Evolutionary conservation across 1,284 basidiomycete genomes (phyloP).

Genomic region (Malassezia cuniculi): DNA sequence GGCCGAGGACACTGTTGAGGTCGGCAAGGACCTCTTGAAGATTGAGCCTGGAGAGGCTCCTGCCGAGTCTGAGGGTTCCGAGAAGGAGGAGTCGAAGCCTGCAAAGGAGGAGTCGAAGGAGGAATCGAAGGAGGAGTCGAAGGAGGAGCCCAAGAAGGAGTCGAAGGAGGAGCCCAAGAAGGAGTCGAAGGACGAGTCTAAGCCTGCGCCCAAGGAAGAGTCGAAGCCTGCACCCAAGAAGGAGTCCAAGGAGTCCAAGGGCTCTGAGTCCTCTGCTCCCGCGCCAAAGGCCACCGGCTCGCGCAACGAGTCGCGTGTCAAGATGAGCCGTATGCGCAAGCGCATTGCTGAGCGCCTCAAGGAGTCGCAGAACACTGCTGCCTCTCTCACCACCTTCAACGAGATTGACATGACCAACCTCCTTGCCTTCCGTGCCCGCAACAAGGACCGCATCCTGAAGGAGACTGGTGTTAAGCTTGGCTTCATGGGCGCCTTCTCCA

Average conservation of each 20-base stretch:
- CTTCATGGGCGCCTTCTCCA: conserved; percentile 95
- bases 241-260: conserved; percentile 23
- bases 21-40: conserved; percentile 86
- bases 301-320: conserved; percentile 72
- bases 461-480: conserved; percentile 91
- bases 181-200: conserved; percentile 24
- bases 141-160: conserved; percentile 44
- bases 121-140: conserved; percentile 46
- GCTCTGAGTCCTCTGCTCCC: conserved; percentile 14
- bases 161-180: conserved; percentile 33
- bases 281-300: conserved; percentile 34
- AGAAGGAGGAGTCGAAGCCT: conserved; percentile 27
- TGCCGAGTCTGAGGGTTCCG: conserved; percentile 50
- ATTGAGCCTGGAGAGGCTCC: conserved; percentile 62
- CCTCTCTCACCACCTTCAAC: conserved; percentile 95
- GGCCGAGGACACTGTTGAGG: conserved; percentile 86
- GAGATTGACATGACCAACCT: conserved; percentile 97
- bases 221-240: conserved; percentile 32
- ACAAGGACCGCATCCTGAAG: conserved; percentile 88
- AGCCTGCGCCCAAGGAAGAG: conserved; percentile 44
- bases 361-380: conserved; percentile 93
- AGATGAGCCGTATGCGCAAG: conserved; percentile 61
- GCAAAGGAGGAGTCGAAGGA: conserved; percentile 45
- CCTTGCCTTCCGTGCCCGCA: conserved; percentile 82
- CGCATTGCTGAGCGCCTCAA: conserved; percentile 95